Evolutionary conservation across 139 green algal species (phyloP).

Genomic region (Chlorella ohadii): DNA sequence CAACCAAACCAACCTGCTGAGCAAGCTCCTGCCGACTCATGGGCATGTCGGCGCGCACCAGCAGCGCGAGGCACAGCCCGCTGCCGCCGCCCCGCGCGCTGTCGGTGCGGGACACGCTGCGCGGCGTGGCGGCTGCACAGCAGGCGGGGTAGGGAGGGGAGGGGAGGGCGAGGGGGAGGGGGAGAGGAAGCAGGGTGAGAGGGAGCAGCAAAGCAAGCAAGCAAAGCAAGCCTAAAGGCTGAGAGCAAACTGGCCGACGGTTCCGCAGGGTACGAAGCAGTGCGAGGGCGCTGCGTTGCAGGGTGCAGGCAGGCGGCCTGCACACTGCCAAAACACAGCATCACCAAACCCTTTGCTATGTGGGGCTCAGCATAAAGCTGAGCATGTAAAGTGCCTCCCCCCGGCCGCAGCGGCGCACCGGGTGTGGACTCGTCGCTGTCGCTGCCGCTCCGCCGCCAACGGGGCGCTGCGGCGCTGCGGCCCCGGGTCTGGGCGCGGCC

Average conservation of each 20-base stretch:
- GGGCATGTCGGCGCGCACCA: constrained; percentile 4
- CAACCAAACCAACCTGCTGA: not conserved
- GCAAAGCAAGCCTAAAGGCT: too few relatives aligned
- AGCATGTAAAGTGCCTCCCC: too few relatives aligned
- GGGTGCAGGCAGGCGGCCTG: not conserved
- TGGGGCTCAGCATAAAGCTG: too few relatives aligned
- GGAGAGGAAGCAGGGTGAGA: too few relatives aligned
- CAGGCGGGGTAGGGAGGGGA: not conserved
- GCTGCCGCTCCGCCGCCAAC: not conserved
- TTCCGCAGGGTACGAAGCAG: too few relatives aligned
- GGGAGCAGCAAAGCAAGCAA: not conserved
- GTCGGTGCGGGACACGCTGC: not conserved
- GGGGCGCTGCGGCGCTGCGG: not conserved
- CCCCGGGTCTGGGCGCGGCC: not conserved
- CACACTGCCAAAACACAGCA: not conserved
- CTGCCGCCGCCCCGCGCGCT: not conserved
- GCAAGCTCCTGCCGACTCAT: not conserved
- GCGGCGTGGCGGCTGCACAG: constrained; percentile 2
- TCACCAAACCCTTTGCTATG: too few relatives aligned
- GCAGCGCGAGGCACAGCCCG: constrained; percentile 5
- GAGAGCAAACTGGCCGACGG: too few relatives aligned
- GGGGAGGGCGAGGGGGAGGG: too few relatives aligned
- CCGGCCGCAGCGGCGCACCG: not conserved
- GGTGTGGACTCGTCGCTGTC: constrained; percentile 10
- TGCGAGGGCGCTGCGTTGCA: too few relatives aligned